Percentiles rank a stretch among this genome's conserved stretches.
These are phyloP conservation scores for Gloeophyllum trabeum DNA, from an alignment of 768 basidiomycete genomes.

Conservation along the genomic window DNA sequence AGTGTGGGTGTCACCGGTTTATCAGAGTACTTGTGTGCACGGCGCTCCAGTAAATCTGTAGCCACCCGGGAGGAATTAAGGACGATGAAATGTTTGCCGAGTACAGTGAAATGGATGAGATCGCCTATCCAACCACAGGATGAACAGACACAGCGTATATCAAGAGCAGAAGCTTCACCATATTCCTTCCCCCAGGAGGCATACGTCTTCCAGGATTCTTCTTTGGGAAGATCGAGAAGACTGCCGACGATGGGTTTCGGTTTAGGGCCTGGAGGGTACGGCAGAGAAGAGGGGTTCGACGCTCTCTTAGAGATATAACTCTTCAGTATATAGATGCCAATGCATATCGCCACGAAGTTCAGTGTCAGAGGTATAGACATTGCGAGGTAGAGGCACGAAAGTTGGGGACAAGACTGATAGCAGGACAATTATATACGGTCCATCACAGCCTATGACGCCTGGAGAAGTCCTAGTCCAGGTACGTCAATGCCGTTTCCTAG, in stretches of 20 bases:
- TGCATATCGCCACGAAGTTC: too few species aligned
- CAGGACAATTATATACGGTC: too few species aligned
- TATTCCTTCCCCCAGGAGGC: slow-evolving; percentile 7
- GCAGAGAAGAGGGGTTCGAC: too few species aligned
- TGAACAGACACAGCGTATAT: neutral
- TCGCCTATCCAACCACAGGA: slow-evolving; percentile 4
- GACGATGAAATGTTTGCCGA: neutral
- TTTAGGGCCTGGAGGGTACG: slow-evolving; percentile 14
- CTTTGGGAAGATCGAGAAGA: slow-evolving; percentile 10
- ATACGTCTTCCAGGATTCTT: slow-evolving; percentile 8
- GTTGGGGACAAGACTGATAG: too few species aligned
- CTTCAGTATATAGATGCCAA: too few species aligned
- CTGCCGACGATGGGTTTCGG: slow-evolving; percentile 14
- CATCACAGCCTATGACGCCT: too few species aligned
- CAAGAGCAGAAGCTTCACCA: slow-evolving; percentile 2
- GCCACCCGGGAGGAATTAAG: neutral
- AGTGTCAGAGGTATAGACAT: too few species aligned
- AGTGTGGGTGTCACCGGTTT: slow-evolving; percentile 5
- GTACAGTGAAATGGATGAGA: slow-evolving; percentile 10
- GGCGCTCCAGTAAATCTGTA: neutral
- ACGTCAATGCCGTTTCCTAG: too few species aligned
- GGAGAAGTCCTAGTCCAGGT: too few species aligned
- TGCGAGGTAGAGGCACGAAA: too few species aligned
- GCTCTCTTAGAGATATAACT: too few species aligned
- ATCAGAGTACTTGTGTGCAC: neutral